Evolutionary conservation across 768 basidiomycete species (phyloP).

Genomic region (Naganishia antarctica): DNA sequence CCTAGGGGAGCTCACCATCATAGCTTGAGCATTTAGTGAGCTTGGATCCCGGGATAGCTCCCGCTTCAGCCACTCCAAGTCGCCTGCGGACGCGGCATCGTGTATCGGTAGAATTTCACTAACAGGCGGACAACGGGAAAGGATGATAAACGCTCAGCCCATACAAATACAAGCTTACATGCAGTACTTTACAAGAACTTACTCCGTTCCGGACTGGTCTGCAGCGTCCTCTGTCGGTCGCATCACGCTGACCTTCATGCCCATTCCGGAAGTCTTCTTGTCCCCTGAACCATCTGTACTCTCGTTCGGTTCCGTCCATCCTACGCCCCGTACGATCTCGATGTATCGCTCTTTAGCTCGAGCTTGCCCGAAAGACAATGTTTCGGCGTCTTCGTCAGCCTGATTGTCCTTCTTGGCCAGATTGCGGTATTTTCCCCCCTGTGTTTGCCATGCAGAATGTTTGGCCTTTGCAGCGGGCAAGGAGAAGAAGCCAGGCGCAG

Average conservation of each 20-base stretch:
- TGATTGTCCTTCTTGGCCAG: too few species aligned
- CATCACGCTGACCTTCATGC: constrained; percentile 40
- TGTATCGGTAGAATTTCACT: constrained; percentile 52
- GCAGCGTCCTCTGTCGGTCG: constrained; percentile 9
- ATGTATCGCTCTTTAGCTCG: constrained; percentile 39
- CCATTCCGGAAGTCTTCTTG: constrained; percentile 30
- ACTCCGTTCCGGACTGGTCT: background rate
- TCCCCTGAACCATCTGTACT: constrained; percentile 23
- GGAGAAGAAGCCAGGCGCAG: constrained; percentile 43
- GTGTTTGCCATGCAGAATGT: constrained; percentile 39
- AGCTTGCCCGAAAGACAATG: too few species aligned
- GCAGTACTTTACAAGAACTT: too few species aligned
- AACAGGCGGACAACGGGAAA: background rate
- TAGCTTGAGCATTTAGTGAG: constrained; percentile 62
- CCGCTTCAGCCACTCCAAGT: constrained; percentile 53
- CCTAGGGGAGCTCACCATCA: constrained; percentile 66
- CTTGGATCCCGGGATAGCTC: constrained; percentile 51
- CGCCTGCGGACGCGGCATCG: constrained; percentile 60
- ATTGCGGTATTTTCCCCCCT: constrained; percentile 27
- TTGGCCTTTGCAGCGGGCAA: constrained; percentile 41
- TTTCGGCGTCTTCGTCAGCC: too few species aligned
- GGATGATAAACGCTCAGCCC: too few species aligned
- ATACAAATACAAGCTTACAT: too few species aligned
- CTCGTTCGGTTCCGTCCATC: constrained; percentile 36
- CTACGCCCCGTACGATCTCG: constrained; percentile 35